These are phyloP conservation scores for Discostella stelligera DNA, from an alignment of 352 stramenopile genomes.

Conservation along the genomic window DNA sequence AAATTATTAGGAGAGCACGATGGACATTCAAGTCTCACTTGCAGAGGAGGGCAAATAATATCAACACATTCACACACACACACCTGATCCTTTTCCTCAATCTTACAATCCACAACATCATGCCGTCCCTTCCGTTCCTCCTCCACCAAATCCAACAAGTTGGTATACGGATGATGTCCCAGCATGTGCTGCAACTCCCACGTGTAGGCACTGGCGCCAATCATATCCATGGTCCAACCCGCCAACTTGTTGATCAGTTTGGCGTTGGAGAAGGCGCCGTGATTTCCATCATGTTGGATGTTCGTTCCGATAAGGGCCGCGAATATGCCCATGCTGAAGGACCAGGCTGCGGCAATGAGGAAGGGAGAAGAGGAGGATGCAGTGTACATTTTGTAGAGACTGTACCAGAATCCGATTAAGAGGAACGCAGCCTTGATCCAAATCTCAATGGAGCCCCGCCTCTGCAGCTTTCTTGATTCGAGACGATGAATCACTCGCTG, in stretches of 20 bases:
- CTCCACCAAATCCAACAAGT: slow-evolving; percentile 81
- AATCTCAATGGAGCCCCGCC: slow-evolving; percentile 47
- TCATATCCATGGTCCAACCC: slow-evolving; percentile 90
- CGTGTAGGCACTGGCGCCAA: slow-evolving; percentile 89
- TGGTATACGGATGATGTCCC: slow-evolving; percentile 94
- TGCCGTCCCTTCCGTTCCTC: slow-evolving; percentile 33
- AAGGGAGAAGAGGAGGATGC: slow-evolving; percentile 4
- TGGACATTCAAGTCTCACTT: background rate
- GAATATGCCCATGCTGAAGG: slow-evolving; percentile 52
- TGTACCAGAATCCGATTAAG: slow-evolving; percentile 51
- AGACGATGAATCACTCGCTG: slow-evolving; percentile 45
- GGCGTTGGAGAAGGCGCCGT: slow-evolving; percentile 88
- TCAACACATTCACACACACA: background rate
- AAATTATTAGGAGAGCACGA: too few relatives aligned
- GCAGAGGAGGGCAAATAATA: slow-evolving; percentile 4
- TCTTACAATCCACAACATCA: slow-evolving; percentile 30
- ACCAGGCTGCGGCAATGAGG: slow-evolving; percentile 13
- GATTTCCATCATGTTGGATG: slow-evolving; percentile 87
- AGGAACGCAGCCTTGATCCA: slow-evolving; percentile 52
- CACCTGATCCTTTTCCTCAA: slow-evolving; percentile 55
- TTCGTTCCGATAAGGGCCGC: slow-evolving; percentile 58
- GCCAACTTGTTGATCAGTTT: slow-evolving; percentile 83
- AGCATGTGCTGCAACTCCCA: slow-evolving; percentile 93
- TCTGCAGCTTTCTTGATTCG: slow-evolving; percentile 26
- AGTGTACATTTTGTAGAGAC: slow-evolving; percentile 41